phyloP scores from a whole-genome alignment of 2,329 filamentous ascomycete species.

The Xylariomycetidae sp. region DNA sequence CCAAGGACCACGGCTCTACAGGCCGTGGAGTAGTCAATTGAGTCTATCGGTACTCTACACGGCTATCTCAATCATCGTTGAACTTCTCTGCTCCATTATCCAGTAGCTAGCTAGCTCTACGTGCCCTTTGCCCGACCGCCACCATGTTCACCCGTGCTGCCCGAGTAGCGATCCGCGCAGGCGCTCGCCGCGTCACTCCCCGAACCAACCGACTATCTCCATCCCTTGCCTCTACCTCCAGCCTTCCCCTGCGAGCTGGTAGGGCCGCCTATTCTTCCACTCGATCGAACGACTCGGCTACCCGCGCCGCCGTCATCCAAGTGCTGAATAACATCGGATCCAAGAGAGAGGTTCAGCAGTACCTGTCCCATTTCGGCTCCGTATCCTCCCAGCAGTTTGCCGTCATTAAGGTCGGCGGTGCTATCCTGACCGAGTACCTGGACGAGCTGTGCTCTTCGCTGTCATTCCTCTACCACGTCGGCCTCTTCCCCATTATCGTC shows the following conservation, averaged over 20 bases:
- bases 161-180: conserved; percentile 24
- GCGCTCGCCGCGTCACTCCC: conserved; percentile 22
- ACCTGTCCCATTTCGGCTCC: conserved; percentile 94
- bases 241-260: conserved; percentile 6
- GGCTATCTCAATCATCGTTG: too few species aligned
- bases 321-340: conserved; percentile 93
- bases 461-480: conserved; percentile 90
- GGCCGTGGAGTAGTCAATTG: conserved; percentile 4
- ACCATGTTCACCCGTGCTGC: conserved; percentile 24
- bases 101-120: conserved; percentile 1
- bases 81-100: not conserved
- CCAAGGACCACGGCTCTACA: conserved; percentile 5
- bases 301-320: conserved; percentile 79
- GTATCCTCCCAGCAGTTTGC: conserved; percentile 96
- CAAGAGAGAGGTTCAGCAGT: conserved; percentile 94
- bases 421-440: conserved; percentile 90
- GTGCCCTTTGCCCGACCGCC: conserved; percentile 3
- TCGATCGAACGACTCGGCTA: conserved; percentile 48
- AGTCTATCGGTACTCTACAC: not conserved
- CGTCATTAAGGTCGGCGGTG: conserved; percentile 96
- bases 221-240: conserved; percentile 7
- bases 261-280: conserved; percentile 28
- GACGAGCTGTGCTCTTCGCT: conserved; percentile 86
- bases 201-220: conserved; percentile 16
- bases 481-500: conserved; percentile 90